Percentiles rank a stretch among this genome's conserved stretches.
Conservation (phyloP, 169 alveolate genomes). For the Eimeria sp. region DNA sequence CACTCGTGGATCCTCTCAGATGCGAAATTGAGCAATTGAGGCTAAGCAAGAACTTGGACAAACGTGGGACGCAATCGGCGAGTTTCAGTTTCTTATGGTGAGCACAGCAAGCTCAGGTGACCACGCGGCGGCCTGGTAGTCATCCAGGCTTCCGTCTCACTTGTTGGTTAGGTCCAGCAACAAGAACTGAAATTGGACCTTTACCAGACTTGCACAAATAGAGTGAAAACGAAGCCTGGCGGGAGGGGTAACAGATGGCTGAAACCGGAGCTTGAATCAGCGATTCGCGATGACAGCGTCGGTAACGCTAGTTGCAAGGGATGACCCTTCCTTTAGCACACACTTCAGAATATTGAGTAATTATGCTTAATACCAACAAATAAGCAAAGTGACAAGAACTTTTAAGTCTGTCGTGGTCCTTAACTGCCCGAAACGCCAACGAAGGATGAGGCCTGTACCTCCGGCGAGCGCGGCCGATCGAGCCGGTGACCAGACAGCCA, state of each 20-base stretch:
- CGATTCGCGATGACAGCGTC: not conserved
- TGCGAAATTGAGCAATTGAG: not conserved
- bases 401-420: not conserved
- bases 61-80: not conserved
- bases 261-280: not conserved
- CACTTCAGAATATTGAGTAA: not conserved
- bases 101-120: not conserved
- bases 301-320: not conserved
- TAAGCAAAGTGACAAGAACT: not conserved
- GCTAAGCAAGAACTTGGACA: not conserved
- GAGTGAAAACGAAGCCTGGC: not conserved
- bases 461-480: not conserved
- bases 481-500: not conserved
- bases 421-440: not conserved
- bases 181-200: not conserved
- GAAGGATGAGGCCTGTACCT: not conserved
- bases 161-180: not conserved
- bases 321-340: not conserved
- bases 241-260: not conserved
- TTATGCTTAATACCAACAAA: not conserved
- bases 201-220: not conserved
- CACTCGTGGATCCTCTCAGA: not conserved
- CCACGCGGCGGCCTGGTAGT: not conserved
- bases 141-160: not conserved
- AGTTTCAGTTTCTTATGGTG: not conserved